Percentiles rank a stretch among this genome's conserved stretches.
These are phyloP conservation scores for Xylaria grammica DNA, from an alignment of 495 filamentous ascomycete species.

Conservation along the genomic window DNA sequence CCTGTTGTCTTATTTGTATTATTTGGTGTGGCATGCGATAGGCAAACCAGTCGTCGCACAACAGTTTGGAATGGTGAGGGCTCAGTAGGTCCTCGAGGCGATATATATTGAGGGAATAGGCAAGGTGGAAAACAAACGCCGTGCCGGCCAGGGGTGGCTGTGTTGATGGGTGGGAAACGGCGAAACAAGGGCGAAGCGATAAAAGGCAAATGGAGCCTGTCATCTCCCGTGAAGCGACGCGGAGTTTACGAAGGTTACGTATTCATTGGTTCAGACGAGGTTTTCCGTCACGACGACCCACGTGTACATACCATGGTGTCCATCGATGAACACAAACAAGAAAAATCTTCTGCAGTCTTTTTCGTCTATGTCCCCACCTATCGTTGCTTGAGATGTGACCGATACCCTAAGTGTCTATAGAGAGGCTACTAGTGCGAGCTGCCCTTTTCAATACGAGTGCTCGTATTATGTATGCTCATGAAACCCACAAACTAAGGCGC, in stretches of 20 bases:
- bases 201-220: background rate
- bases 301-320: constrained; percentile 25
- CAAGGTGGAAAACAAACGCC: background rate
- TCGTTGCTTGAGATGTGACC: background rate
- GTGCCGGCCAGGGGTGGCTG: background rate
- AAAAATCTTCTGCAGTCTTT: constrained; percentile 14
- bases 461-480: too few species aligned
- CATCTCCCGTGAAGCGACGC: constrained; percentile 26
- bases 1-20: constrained; percentile 26
- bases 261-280: constrained; percentile 34
- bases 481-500: too few species aligned
- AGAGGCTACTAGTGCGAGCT: too few species aligned
- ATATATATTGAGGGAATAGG: constrained; percentile 24
- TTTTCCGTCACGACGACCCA: constrained; percentile 7
- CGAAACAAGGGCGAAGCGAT: constrained; percentile 14
- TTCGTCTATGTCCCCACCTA: background rate
- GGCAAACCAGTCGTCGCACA: constrained; percentile 26
- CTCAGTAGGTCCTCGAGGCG: constrained; percentile 3
- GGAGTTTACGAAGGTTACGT: constrained; percentile 41
- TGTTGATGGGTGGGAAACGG: constrained; percentile 6
- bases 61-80: constrained; percentile 21
- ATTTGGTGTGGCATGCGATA: constrained; percentile 22
- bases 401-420: background rate
- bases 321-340: constrained; percentile 35
- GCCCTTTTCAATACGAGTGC: background rate